These are phyloP conservation scores for Jatropha podagrica DNA, from an alignment of 441 rosid genomes.

Conservation along the genomic window DNA sequence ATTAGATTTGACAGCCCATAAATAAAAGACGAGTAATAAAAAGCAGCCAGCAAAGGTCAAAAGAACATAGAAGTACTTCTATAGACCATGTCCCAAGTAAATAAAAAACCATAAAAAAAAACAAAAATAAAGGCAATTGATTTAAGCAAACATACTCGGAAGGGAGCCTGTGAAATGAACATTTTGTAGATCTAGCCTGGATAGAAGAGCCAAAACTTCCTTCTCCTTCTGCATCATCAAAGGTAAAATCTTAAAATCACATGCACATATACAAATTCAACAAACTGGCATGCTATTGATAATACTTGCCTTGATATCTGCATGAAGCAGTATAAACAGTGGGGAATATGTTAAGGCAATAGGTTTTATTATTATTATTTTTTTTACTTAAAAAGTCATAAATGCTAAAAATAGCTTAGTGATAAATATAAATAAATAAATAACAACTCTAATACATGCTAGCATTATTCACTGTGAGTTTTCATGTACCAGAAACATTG, in stretches of 20 bases:
- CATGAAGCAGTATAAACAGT: neutral
- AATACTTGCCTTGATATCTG: neutral
- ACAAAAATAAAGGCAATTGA: neutral
- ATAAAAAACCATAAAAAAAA: neutral
- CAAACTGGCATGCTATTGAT: neutral
- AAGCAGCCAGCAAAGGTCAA: neutral
- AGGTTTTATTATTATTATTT: neutral
- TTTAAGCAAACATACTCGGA: conserved; percentile 50
- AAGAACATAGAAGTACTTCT: neutral
- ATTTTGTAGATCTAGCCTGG: conserved; percentile 70
- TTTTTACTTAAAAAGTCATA: no score
- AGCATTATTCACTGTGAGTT: neutral
- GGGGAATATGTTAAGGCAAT: neutral
- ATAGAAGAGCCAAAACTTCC: conserved; percentile 81
- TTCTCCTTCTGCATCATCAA: conserved; percentile 66
- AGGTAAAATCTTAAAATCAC: neutral
- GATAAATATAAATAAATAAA: neutral
- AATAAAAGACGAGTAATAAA: neutral
- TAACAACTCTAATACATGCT: no score
- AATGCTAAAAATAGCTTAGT: neutral
- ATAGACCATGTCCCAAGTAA: neutral
- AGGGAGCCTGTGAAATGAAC: conserved; percentile 62
- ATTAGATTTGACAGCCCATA: conserved; percentile 13
- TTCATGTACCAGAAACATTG: neutral
- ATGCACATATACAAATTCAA: neutral